These are phyloP conservation scores for Hericium coralloides DNA, from an alignment of 768 basidiomycete genomes.

Conservation along the genomic window DNA sequence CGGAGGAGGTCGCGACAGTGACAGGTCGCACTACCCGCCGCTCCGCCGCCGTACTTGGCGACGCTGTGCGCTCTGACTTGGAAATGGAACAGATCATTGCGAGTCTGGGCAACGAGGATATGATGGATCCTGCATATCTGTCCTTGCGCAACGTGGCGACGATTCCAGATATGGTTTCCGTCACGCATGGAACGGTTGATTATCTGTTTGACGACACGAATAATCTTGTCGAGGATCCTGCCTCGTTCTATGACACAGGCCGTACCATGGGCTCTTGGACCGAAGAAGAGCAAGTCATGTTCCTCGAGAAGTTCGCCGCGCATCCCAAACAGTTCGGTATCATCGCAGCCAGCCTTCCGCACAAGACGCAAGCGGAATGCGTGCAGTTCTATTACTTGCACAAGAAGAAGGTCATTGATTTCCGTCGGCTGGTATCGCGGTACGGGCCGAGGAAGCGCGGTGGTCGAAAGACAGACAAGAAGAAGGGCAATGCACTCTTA, in stretches of 20 bases:
- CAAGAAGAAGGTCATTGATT: slow-evolving; percentile 84
- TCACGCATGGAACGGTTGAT: slow-evolving; percentile 49
- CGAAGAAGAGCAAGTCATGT: slow-evolving; percentile 68
- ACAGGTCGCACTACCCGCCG: slow-evolving; percentile 61
- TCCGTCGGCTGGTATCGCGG: slow-evolving; percentile 63
- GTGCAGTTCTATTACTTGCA: slow-evolving; percentile 92
- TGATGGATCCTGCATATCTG: slow-evolving; percentile 87
- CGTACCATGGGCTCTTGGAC: slow-evolving; percentile 86
- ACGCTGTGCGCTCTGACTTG: slow-evolving; percentile 87
- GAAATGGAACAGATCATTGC: slow-evolving; percentile 98
- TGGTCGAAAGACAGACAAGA: slow-evolving; percentile 50
- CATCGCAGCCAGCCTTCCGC: slow-evolving; percentile 69
- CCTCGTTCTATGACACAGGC: slow-evolving; percentile 63
- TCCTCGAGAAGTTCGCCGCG: slow-evolving; percentile 72
- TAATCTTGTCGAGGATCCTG: slow-evolving; percentile 66
- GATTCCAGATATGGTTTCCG: slow-evolving; percentile 87
- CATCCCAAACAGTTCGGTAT: slow-evolving; percentile 95
- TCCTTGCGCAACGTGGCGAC: slow-evolving; percentile 76
- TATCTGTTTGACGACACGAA: slow-evolving; percentile 80
- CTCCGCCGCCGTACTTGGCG: slow-evolving; percentile 62
- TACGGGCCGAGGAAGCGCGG: slow-evolving; percentile 54
- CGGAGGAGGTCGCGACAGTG: slow-evolving; percentile 22
- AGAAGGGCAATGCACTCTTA: slow-evolving; percentile 65
- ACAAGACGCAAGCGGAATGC: slow-evolving; percentile 85
- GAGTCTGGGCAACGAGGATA: slow-evolving; percentile 85